Conservation (phyloP, 495 filamentous ascomycete species). For the Daldinia vernicosa region DNA sequence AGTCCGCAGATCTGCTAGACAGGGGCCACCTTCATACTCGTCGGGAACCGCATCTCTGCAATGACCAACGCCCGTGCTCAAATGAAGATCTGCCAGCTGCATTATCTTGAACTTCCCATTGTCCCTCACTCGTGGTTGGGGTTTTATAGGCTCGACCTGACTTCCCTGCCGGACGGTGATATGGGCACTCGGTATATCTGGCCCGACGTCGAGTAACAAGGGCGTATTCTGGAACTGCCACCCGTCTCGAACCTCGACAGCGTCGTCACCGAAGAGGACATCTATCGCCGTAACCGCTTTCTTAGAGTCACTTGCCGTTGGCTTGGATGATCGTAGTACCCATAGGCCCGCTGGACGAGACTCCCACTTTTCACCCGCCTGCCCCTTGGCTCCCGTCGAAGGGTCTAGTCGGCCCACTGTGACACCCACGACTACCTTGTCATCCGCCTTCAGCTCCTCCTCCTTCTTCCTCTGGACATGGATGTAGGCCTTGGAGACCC, state of each 20-base stretch:
- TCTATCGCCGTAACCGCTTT: constrained; percentile 84
- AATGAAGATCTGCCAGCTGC: constrained; percentile 89
- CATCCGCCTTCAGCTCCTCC: constrained; percentile 76
- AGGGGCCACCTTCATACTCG: constrained; percentile 74
- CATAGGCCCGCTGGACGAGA: constrained; percentile 80
- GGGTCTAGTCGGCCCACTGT: constrained; percentile 82
- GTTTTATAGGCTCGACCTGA: constrained; percentile 65
- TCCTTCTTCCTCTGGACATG: constrained; percentile 88
- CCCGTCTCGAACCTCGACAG: constrained; percentile 82
- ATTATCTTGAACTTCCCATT: constrained; percentile 98
- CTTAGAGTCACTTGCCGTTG: constrained; percentile 80
- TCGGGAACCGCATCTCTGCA: constrained; percentile 86
- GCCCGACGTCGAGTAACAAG: constrained; percentile 69
- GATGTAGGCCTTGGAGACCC: constrained; percentile 81
- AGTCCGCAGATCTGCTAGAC: constrained; percentile 90
- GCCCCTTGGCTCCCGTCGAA: constrained; percentile 62
- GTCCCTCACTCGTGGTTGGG: constrained; percentile 77
- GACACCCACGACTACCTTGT: constrained; percentile 86
- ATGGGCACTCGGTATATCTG: constrained; percentile 70
- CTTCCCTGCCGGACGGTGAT: constrained; percentile 80
- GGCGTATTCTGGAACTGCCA: constrained; percentile 81
- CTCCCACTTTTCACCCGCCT: constrained; percentile 79
- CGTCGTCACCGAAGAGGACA: constrained; percentile 92
- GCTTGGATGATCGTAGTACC: constrained; percentile 81
- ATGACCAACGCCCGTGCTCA: constrained; percentile 84